A percentile compares a stretch with the other conserved stretches of the same genome.
Evolutionary conservation across 306 rosid species (phyloP).

Genomic region (Carpinus viminea): DNA sequence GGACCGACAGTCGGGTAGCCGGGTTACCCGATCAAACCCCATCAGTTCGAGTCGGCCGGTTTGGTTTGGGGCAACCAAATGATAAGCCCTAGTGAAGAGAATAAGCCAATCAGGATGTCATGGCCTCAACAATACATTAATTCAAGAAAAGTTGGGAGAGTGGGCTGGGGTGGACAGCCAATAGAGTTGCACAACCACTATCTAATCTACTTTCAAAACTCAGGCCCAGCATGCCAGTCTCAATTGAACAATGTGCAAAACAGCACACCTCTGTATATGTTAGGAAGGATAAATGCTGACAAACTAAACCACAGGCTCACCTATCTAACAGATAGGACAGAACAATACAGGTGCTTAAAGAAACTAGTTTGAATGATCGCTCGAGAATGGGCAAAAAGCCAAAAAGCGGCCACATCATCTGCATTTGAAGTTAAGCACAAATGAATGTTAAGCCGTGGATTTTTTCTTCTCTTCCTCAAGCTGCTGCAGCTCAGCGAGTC

Average conservation of each 20-base stretch:
- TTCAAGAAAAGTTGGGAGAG: background rate
- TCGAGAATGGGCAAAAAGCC: slow-evolving; percentile 15
- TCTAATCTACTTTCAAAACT: no score
- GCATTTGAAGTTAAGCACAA: slow-evolving; percentile 9
- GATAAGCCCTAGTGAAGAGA: no score
- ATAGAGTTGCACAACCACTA: background rate
- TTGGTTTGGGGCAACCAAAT: no score
- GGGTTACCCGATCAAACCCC: no score
- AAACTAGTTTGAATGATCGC: slow-evolving; percentile 3
- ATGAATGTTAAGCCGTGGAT: slow-evolving; percentile 39
- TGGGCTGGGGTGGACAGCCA: background rate
- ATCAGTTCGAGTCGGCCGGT: no score
- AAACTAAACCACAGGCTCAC: slow-evolving; percentile 10
- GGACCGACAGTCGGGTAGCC: no score
- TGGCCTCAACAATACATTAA: no score
- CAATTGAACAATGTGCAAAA: slow-evolving; percentile 1
- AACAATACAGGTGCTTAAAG: slow-evolving; percentile 5
- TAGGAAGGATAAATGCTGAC: background rate
- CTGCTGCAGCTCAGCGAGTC: slow-evolving; percentile 66
- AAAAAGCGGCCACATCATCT: slow-evolving; percentile 4
- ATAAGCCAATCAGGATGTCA: no score
- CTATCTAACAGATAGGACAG: slow-evolving; percentile 19
- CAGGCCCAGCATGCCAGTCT: background rate
- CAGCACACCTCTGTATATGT: background rate
- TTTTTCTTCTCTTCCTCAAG: slow-evolving; percentile 72